phyloP scores from a whole-genome alignment of 495 filamentous ascomycete genomes.

The Penicillium riverlandense region DNA sequence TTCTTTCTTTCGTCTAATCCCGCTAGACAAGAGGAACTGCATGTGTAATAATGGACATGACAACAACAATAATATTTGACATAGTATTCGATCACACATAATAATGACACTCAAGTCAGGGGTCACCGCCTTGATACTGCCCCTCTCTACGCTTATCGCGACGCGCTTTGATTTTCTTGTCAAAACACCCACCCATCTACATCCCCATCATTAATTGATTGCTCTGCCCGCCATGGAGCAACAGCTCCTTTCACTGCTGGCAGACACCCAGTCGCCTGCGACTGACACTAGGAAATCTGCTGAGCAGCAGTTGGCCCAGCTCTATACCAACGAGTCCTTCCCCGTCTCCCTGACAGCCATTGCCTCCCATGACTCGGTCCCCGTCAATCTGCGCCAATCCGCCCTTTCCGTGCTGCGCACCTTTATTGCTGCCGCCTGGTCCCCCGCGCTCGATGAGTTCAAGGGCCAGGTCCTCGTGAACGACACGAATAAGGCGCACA shows the following conservation, averaged over 20 bases:
- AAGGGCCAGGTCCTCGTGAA: conserved; percentile 52
- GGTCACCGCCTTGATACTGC: background rate
- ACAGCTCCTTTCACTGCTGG: conserved; percentile 70
- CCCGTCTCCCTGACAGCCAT: conserved; percentile 72
- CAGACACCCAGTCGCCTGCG: conserved; percentile 65
- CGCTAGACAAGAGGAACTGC: no score
- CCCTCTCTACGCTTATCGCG: conserved; percentile 4
- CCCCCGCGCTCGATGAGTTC: conserved; percentile 57
- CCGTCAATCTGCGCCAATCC: conserved; percentile 70
- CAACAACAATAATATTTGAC: no score
- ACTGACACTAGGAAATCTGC: conserved; percentile 69
- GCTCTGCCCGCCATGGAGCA: conserved; percentile 60
- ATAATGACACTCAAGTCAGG: no score
- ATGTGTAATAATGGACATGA: no score
- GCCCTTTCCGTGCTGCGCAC: conserved; percentile 73
- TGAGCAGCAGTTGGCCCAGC: conserved; percentile 64
- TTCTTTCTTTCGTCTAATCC: no score
- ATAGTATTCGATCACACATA: no score
- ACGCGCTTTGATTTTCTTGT: background rate
- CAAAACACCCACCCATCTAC: background rate
- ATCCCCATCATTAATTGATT: conserved; percentile 4
- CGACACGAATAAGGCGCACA: conserved; percentile 63
- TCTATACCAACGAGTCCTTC: conserved; percentile 60
- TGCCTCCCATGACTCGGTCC: conserved; percentile 61
- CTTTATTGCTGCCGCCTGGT: conserved; percentile 78